Conservation (phyloP, 306 rosid genomes). For the Morella rubra region DNA sequence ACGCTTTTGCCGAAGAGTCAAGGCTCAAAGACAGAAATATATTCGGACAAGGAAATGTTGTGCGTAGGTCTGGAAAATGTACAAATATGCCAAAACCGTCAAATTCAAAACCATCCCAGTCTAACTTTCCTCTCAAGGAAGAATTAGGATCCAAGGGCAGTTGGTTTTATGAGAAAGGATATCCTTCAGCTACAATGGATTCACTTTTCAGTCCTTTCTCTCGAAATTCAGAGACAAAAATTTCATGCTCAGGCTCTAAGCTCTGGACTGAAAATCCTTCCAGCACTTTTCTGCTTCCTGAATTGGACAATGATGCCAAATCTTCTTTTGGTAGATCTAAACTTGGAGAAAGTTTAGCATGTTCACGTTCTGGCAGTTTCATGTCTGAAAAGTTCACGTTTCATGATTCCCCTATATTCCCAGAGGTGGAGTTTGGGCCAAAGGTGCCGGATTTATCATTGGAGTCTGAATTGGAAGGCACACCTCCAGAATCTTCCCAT, state of each 20-base stretch:
- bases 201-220: conserved; percentile 41
- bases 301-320: conserved; percentile 31
- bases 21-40: conserved; percentile 10
- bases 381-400: conserved; percentile 37
- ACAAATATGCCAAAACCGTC: conserved; percentile 39
- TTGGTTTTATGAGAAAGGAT: conserved; percentile 52
- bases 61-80: conserved; percentile 25
- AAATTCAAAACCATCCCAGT: conserved; percentile 39
- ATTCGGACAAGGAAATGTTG: conserved; percentile 12
- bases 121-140: conserved; percentile 46
- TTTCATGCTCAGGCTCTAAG: conserved; percentile 40
- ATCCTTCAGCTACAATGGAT: conserved; percentile 38
- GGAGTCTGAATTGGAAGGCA: conserved; percentile 37
- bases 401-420: conserved; percentile 39
- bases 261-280: conserved; percentile 49
- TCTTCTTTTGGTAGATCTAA: conserved; percentile 41
- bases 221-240: conserved; percentile 43
- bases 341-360: conserved; percentile 32
- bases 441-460: conserved; percentile 35
- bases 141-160: conserved; percentile 35
- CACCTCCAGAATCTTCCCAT: conserved; percentile 23
- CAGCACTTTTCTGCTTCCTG: conserved; percentile 33
- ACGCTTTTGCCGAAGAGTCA: conserved; percentile 23
- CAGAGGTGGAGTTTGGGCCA: conserved; percentile 32
- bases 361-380: conserved; percentile 50